Evolutionary conservation across 345 rosid species (phyloP).

Genomic region (Bruguiera gymnorhiza): DNA sequence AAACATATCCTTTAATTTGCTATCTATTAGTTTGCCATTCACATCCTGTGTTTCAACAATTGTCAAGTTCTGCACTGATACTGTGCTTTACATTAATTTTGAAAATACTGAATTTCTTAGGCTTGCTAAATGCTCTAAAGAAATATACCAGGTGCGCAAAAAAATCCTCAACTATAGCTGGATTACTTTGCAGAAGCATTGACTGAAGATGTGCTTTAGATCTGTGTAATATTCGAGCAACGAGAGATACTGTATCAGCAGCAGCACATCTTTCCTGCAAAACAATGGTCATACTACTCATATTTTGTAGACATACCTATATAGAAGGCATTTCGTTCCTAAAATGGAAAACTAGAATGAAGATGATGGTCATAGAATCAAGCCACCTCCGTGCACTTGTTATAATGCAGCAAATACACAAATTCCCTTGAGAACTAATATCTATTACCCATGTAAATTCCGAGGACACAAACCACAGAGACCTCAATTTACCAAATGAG

Average conservation of each 20-base stretch:
- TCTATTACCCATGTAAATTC: no score
- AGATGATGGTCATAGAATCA: no score
- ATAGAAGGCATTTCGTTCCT: background rate
- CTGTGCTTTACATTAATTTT: no score
- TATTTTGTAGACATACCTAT: slow-evolving; percentile 1
- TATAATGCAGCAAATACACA: no score
- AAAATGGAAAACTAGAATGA: background rate
- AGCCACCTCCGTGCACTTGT: no score
- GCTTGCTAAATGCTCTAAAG: slow-evolving; percentile 5
- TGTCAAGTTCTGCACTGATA: no score
- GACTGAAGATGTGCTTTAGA: slow-evolving; percentile 92
- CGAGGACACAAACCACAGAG: no score
- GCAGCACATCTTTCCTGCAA: slow-evolving; percentile 96
- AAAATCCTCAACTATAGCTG: slow-evolving; percentile 83
- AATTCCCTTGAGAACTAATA: no score
- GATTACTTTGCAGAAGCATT: slow-evolving; percentile 78
- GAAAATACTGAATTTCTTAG: background rate
- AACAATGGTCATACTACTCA: slow-evolving; percentile 21
- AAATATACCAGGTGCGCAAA: slow-evolving; percentile 63
- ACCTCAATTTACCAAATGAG: no score
- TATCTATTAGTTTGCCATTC: background rate
- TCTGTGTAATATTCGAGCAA: slow-evolving; percentile 77
- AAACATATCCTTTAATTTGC: no score
- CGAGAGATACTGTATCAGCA: slow-evolving; percentile 73
- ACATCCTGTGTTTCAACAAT: no score